A percentile compares a stretch with the other conserved stretches of the same genome.
phyloP scores from a whole-genome alignment of 371 early-diverging fungal genomes.

The Mucor velutinosus region DNA sequence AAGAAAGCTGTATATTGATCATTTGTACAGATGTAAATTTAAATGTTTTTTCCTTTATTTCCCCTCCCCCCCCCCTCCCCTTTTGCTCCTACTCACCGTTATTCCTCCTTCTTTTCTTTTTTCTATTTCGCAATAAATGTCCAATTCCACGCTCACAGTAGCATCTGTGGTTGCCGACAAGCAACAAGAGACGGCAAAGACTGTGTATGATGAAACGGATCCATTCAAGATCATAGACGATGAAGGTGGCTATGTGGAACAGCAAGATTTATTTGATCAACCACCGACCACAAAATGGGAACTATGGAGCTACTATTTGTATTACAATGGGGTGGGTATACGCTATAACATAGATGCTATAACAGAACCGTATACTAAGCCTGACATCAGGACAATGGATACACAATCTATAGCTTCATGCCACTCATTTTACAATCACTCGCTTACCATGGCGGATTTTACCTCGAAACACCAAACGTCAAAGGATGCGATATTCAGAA shows the following conservation, averaged over 20 bases:
- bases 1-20: not conserved
- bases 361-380: not conserved
- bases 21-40: constrained; percentile 1
- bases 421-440: constrained; percentile 45
- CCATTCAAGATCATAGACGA: constrained; percentile 2
- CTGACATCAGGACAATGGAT: constrained; percentile 45
- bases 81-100: not conserved
- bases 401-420: constrained; percentile 47
- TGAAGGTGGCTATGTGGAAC: not conserved
- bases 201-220: not conserved
- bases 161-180: not conserved
- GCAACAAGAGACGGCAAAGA: not conserved
- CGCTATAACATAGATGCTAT: not conserved
- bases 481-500: constrained; percentile 36
- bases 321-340: constrained; percentile 50
- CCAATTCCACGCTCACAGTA: not conserved
- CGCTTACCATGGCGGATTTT: constrained; percentile 40
- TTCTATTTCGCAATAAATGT: not conserved
- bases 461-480: constrained; percentile 26
- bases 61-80: not conserved
- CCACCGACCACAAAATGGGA: constrained; percentile 43
- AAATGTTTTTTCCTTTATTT: not conserved
- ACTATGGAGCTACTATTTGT: constrained; percentile 53
- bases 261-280: constrained; percentile 19
- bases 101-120: not conserved